Conservation (phyloP, 2,329 filamentous ascomycete species). For the Sordariomycetes sp. region DNA sequence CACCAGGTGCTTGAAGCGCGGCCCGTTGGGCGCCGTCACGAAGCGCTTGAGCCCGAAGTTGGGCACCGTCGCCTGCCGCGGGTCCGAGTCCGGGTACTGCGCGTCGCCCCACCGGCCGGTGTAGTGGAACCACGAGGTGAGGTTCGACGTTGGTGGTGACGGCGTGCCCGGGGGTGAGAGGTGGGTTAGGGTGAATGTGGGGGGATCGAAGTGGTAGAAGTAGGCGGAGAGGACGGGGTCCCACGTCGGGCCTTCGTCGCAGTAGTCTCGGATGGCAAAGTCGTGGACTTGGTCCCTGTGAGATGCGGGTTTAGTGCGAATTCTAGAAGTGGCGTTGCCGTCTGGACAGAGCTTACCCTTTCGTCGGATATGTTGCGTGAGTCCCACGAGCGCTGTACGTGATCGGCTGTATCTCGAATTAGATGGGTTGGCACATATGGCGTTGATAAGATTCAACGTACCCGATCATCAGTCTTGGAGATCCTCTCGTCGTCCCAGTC, state of each 20-base stretch:
- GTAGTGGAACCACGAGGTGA: constrained; percentile 23
- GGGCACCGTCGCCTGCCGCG: constrained; percentile 18
- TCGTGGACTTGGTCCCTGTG: constrained; percentile 20
- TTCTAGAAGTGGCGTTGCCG: too few species aligned
- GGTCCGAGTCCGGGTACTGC: constrained; percentile 17
- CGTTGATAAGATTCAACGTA: constrained; percentile 5
- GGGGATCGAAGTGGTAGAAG: constrained; percentile 20
- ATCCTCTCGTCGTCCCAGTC: constrained; percentile 17
- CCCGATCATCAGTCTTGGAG: constrained; percentile 14
- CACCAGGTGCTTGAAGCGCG: constrained; percentile 19
- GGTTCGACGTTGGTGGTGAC: constrained; percentile 10
- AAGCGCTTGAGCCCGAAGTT: constrained; percentile 21
- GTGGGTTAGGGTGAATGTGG: constrained; percentile 11
- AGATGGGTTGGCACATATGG: constrained; percentile 1
- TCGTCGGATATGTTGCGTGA: constrained; percentile 20
- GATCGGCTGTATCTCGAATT: constrained; percentile 13
- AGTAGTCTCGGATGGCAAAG: constrained; percentile 19
- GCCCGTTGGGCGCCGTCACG: constrained; percentile 19
- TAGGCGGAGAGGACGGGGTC: constrained; percentile 23
- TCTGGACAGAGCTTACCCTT: constrained; percentile 13
- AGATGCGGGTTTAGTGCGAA: neutral
- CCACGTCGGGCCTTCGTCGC: constrained; percentile 20
- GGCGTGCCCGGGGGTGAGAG: constrained; percentile 7
- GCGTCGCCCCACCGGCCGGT: constrained; percentile 21
- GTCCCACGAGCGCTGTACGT: constrained; percentile 22